Percentiles rank a stretch among this genome's conserved stretches.
Evolutionary conservation across 257 asterid genomes (phyloP).

Genomic region (Plantago major): DNA sequence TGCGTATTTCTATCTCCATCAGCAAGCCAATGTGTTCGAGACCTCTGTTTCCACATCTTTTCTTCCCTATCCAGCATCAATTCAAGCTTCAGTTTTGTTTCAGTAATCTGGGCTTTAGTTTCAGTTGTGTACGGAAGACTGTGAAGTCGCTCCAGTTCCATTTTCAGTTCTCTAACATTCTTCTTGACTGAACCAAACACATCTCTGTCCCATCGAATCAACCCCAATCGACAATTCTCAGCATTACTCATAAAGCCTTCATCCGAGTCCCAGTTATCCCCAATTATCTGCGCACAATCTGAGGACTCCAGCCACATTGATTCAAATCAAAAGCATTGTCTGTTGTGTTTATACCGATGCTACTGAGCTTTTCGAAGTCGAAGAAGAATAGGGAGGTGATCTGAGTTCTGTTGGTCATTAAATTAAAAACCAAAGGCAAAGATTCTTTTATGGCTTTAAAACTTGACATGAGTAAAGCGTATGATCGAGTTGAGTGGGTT

Average conservation of each 20-base stretch:
- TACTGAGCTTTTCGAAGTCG: not conserved
- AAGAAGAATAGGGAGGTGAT: not conserved
- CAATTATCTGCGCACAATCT: not conserved
- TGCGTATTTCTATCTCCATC: no score
- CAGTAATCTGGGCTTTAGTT: not conserved
- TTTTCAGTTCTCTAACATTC: no score
- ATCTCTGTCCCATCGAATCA: not conserved
- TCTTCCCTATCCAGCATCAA: not conserved
- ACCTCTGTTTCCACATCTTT: no score
- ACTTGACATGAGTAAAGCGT: no score
- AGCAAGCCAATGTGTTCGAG: no score
- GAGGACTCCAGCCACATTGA: not conserved
- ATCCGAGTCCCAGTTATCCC: not conserved
- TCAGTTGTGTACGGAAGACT: not conserved
- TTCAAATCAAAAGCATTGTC: not conserved
- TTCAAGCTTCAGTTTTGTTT: not conserved
- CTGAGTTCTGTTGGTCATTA: no score
- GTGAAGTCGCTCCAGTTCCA: not conserved
- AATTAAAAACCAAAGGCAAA: no score
- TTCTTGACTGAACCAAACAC: no score
- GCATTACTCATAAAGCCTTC: not conserved
- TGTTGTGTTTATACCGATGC: not conserved
- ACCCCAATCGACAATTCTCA: not conserved
- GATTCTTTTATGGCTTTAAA: no score
- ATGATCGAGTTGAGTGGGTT: no score